Conservation (phyloP, 2,329 filamentous ascomycete species). For the Apiospora rasikravindrae region DNA sequence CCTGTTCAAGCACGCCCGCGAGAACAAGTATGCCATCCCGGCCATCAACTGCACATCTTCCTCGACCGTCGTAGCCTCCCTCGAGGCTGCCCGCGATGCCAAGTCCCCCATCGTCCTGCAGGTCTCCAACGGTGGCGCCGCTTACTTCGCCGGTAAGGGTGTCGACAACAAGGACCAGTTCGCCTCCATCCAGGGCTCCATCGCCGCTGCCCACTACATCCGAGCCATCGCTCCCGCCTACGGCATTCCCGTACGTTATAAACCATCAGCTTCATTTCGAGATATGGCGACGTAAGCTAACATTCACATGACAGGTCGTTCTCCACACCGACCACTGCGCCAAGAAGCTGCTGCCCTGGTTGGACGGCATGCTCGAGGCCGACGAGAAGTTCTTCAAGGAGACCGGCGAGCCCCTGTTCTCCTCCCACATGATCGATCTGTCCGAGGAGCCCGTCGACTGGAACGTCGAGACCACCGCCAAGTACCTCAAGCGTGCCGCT, state of each 20-base stretch:
- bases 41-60: constrained; percentile 95
- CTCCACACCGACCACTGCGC: constrained; percentile 98
- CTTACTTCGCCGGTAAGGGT: constrained; percentile 92
- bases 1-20: constrained; percentile 82
- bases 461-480: constrained; percentile 91
- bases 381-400: constrained; percentile 96
- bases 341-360: constrained; percentile 98
- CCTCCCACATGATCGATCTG: constrained; percentile 97
- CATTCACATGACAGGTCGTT: constrained; percentile 53
- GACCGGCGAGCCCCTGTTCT: constrained; percentile 91
- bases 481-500: constrained; percentile 91
- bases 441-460: constrained; percentile 88
- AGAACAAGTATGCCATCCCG: constrained; percentile 87
- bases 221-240: constrained; percentile 85
- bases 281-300: background rate
- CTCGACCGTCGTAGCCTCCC: constrained; percentile 81
- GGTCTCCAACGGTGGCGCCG: constrained; percentile 90
- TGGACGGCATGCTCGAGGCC: constrained; percentile 93
- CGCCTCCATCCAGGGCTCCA: constrained; percentile 84
- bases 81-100: constrained; percentile 92
- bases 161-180: constrained; percentile 81
- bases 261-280: background rate
- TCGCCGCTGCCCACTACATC: constrained; percentile 94
- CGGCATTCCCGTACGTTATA: constrained; percentile 68
- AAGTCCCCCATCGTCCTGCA: constrained; percentile 94